Conservation (phyloP, 2,329 filamentous ascomycete species). For the Cercospora sesami region DNA sequence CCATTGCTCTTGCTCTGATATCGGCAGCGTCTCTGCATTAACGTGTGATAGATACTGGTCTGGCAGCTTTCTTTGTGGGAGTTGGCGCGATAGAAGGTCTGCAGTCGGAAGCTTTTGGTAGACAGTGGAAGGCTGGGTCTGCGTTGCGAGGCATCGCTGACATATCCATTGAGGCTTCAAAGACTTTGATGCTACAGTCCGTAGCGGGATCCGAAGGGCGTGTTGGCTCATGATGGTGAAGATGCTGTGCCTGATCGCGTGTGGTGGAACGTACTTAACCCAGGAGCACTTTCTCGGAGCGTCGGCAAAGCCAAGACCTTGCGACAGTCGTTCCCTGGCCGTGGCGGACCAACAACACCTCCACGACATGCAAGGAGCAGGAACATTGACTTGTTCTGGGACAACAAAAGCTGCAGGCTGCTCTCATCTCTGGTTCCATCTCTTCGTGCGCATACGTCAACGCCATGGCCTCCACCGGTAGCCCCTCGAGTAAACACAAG, state of each 20-base stretch:
- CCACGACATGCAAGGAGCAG: not conserved
- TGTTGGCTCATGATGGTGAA: constrained; percentile 28
- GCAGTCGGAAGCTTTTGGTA: constrained; percentile 10
- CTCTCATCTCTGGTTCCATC: not conserved
- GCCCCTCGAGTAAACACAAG: not conserved
- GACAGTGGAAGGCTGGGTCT: constrained; percentile 22
- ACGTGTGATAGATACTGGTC: constrained; percentile 12
- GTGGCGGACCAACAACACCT: not conserved
- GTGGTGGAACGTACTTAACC: not conserved
- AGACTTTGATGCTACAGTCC: constrained; percentile 25
- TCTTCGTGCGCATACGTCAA: not conserved
- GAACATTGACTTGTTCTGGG: not conserved
- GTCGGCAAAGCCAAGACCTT: not conserved
- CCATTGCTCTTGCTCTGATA: constrained; percentile 33
- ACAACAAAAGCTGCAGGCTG: not conserved
- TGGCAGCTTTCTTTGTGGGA: constrained; percentile 14
- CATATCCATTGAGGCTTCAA: constrained; percentile 34
- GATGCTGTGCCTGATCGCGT: not conserved
- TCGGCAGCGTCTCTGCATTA: constrained; percentile 19
- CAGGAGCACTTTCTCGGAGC: constrained; percentile 5
- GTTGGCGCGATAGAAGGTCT: constrained; percentile 13
- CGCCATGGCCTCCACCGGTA: not conserved
- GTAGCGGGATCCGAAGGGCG: constrained; percentile 30
- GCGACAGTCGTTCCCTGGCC: not conserved
- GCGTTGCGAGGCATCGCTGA: constrained; percentile 36